These are phyloP conservation scores for Scheffersomyces illinoinensis DNA, from an alignment of 1,139 yeast genomes.

Conservation along the genomic window DNA sequence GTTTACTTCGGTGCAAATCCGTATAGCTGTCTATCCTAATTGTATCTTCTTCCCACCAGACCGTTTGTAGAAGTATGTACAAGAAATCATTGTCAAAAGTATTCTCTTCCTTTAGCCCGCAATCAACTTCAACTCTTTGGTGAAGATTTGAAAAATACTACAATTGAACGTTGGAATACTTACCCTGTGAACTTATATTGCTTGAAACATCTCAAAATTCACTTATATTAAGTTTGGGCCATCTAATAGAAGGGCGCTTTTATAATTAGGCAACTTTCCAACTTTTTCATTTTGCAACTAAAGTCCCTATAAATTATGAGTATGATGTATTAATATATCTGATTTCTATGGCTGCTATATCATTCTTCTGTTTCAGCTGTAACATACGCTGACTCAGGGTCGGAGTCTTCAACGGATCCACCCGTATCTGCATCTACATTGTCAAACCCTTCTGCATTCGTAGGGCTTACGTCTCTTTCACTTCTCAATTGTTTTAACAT, in stretches of 20 bases:
- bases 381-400: not conserved
- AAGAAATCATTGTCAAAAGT: not conserved
- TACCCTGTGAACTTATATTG: too few species aligned
- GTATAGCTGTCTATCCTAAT: not conserved
- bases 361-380: not conserved
- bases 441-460: not conserved
- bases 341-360: not conserved
- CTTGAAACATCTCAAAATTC: too few species aligned
- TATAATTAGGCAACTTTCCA: too few species aligned
- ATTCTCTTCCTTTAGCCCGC: not conserved
- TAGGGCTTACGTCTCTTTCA: constrained; percentile 2
- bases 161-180: too few species aligned
- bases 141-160: not conserved
- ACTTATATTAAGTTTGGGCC: too few species aligned
- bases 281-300: too few species aligned
- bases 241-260: too few species aligned
- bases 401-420: not conserved
- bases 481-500: constrained; percentile 41
- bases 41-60: not conserved
- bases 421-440: not conserved
- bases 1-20: not conserved
- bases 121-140: not conserved
- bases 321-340: too few species aligned
- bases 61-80: not conserved
- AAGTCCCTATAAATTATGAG: too few species aligned